These are phyloP conservation scores for Boletus fagicola DNA, from an alignment of 768 basidiomycete species.

Conservation along the genomic window DNA sequence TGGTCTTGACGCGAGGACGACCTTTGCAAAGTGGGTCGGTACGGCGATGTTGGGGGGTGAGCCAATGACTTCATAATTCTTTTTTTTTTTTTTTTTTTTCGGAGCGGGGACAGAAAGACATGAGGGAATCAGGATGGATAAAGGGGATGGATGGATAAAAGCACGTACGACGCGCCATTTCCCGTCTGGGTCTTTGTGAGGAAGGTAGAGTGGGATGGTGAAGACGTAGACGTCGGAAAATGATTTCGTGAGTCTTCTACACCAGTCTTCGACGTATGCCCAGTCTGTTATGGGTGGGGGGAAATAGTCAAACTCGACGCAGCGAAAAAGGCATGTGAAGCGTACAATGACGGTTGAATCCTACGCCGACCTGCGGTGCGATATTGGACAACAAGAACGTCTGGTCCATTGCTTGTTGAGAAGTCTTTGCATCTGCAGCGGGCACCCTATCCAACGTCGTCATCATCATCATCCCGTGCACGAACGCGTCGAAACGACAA, in stretches of 20 bases:
- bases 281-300: conserved; percentile 60
- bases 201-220: conserved; percentile 95
- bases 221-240: conserved; percentile 97
- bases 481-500: not conserved
- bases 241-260: conserved; percentile 77
- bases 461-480: not conserved
- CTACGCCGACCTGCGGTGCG: conserved; percentile 95
- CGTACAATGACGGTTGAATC: conserved; percentile 94
- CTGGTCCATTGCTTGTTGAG: conserved; percentile 94
- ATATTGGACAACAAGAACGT: conserved; percentile 95
- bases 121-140: not conserved
- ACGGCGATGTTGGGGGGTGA: conserved; percentile 86
- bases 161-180: conserved; percentile 90
- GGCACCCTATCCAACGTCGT: conserved; percentile 64
- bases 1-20: conserved; percentile 76
- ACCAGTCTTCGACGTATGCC: conserved; percentile 97
- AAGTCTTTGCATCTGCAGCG: conserved; percentile 91
- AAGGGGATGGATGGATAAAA: not conserved
- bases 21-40: conserved; percentile 98
- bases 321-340: not conserved
- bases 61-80: conserved; percentile 96
- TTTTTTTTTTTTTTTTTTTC: not conserved
- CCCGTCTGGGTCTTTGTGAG: conserved; percentile 78
- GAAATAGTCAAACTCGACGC: not conserved
- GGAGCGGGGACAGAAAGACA: not conserved